A percentile compares a stretch with the other conserved stretches of the same genome.
phyloP scores from a whole-genome alignment of 2,329 filamentous ascomycete species.

The Fusarium solani-melongenae region DNA sequence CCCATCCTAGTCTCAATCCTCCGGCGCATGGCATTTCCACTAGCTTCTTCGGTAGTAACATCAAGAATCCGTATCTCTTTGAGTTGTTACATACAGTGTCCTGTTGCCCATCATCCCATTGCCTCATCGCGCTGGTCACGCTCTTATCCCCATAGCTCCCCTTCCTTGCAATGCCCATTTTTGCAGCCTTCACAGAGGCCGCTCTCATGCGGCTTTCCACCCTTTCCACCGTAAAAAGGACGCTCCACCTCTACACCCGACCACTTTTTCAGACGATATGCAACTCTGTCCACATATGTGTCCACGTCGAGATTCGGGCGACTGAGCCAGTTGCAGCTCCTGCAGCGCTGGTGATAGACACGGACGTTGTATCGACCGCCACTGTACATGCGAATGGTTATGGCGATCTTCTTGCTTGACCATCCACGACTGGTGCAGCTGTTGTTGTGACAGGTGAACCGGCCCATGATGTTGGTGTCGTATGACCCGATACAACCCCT shows the following conservation, averaged over 20 bases:
- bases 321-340: slow-evolving; percentile 43
- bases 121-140: neutral
- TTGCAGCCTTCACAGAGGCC: slow-evolving; percentile 53
- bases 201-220: slow-evolving; percentile 34
- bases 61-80: no score
- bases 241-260: slow-evolving; percentile 37
- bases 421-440: slow-evolving; percentile 40
- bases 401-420: slow-evolving; percentile 49
- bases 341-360: slow-evolving; percentile 53
- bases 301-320: slow-evolving; percentile 39
- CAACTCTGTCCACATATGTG: slow-evolving; percentile 49
- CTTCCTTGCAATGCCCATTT: slow-evolving; percentile 41
- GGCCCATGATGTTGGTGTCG: slow-evolving; percentile 47
- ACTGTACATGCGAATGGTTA: slow-evolving; percentile 48
- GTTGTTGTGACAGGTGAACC: slow-evolving; percentile 46
- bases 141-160: neutral
- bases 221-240: neutral
- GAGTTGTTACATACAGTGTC: no score
- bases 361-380: slow-evolving; percentile 48
- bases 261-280: slow-evolving; percentile 53
- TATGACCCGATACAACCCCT: slow-evolving; percentile 26
- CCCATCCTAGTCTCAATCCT: no score
- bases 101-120: no score
- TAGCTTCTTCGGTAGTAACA: no score
- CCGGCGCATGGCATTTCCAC: no score